Evolutionary conservation across 371 early-diverging fungal genomes (phyloP).

Genomic region (Mortierella polycephala): DNA sequence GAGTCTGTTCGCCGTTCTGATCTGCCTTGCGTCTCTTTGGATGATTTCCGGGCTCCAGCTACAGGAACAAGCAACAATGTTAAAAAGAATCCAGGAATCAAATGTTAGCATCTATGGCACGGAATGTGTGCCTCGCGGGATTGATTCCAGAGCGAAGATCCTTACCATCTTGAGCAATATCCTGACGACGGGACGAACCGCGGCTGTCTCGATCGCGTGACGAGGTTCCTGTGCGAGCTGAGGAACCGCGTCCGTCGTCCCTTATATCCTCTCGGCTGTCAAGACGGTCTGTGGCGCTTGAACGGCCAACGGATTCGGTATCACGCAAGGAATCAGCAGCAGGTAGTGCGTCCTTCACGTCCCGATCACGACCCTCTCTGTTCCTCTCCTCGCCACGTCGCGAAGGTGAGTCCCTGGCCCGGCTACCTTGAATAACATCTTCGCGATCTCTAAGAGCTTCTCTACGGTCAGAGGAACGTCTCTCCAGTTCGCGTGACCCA

Average conservation of each 20-base stretch:
- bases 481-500: conserved; percentile 19
- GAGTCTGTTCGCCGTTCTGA: conserved; percentile 28
- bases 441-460: conserved; percentile 18
- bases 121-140: neutral
- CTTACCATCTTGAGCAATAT: conserved; percentile 18
- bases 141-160: neutral
- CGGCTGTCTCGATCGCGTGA: conserved; percentile 21
- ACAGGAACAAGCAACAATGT: neutral
- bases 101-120: neutral
- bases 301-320: neutral
- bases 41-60: neutral
- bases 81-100: neutral
- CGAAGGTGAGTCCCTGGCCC: conserved; percentile 13
- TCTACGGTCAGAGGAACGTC: conserved; percentile 22
- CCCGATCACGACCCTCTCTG: conserved; percentile 24
- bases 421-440: conserved; percentile 4
- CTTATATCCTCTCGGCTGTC: conserved; percentile 12
- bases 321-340: neutral
- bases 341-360: conserved; percentile 1
- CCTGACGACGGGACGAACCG: conserved; percentile 32
- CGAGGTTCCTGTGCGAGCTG: conserved; percentile 3
- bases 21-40: conserved; percentile 25
- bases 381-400: conserved; percentile 7
- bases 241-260: conserved; percentile 5
- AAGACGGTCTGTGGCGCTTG: neutral